phyloP scores from a whole-genome alignment of 2,329 filamentous ascomycete species.

The Coniochaeta prunicola region DNA sequence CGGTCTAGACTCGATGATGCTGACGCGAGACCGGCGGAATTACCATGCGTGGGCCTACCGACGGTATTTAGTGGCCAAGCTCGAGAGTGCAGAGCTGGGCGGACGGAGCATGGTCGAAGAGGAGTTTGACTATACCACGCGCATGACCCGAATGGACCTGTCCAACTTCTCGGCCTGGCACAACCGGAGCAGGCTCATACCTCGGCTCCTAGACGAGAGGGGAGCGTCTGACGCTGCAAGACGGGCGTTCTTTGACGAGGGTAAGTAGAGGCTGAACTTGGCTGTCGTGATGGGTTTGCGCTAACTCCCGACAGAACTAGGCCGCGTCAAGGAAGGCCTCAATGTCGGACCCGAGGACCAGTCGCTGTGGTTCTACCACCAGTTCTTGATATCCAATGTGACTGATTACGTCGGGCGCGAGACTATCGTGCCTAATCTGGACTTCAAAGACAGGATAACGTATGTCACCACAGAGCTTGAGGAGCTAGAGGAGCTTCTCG shows the following conservation, averaged over 20 bases:
- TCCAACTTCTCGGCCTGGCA: slow-evolving; percentile 99
- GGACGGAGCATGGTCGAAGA: slow-evolving; percentile 62
- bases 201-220: slow-evolving; percentile 65
- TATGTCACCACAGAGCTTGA: slow-evolving; percentile 67
- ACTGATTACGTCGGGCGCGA: slow-evolving; percentile 39
- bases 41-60: slow-evolving; percentile 97
- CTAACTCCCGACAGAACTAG: slow-evolving; percentile 49
- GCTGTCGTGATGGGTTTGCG: background rate
- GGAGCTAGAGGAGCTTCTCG: slow-evolving; percentile 59
- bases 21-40: slow-evolving; percentile 77
- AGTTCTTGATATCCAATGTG: slow-evolving; percentile 71
- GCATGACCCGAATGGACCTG: slow-evolving; percentile 76
- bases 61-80: slow-evolving; percentile 64
- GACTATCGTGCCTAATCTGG: slow-evolving; percentile 59
- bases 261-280: slow-evolving; percentile 30
- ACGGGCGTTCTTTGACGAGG: slow-evolving; percentile 62
- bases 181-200: slow-evolving; percentile 76
- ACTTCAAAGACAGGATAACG: slow-evolving; percentile 49
- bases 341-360: slow-evolving; percentile 92
- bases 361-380: slow-evolving; percentile 95
- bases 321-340: slow-evolving; percentile 67
- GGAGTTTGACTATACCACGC: slow-evolving; percentile 86
- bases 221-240: slow-evolving; percentile 55
- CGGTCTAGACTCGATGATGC: slow-evolving; percentile 77
- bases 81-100: slow-evolving; percentile 53